Evolutionary conservation across 768 basidiomycete genomes (phyloP), one percentile per base, ranked within the genome.

Genomic region (Daedalea quercina): DNA sequence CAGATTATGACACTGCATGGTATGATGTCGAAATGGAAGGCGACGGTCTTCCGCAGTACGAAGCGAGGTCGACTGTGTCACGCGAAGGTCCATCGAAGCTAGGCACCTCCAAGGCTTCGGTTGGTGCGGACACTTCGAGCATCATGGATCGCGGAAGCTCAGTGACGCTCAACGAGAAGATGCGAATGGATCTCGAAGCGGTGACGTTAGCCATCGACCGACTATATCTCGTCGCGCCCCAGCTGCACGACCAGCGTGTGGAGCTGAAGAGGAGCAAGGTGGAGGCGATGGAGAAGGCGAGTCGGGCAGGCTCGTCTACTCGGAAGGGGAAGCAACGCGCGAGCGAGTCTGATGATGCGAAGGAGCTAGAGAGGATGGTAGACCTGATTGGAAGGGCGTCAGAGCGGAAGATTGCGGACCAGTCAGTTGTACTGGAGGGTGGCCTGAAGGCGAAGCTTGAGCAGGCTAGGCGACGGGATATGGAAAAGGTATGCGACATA

Each of bases 221-320:
- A 34, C 71, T 97, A 11, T 91, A 96, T 66, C 67, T 79, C 8
- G 88, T 86, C 26, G 83, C 92, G 0, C 94, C 95, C 0, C 94
- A 95, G 65, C 69, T 97, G 40, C 81, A 87, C 54, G 87, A 94
- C 64, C 95, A 99, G 67, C 82, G 96, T 0, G 92, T 90, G n/a
- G 94, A 94, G 65, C 79, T 95, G 43, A 85, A 85, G 61, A 76
- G 76, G 4, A 71, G 80, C 23, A 88, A 90, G 63, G 60, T 84
- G 13, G 78, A 78, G 12, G 78, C 91, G 67, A 79, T 92, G 73
- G 87, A 90, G 67, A 77, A 77, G 42, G 90, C 88, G 3, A 70
- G 80, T 42, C 69, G 69, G 50, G 71, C 74, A 40, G 79, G 75
- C 9, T 47, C 52, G 12, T 57, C 63, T 23, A 53, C 47, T 17